Evolutionary conservation across 805 yeast species (phyloP).

Genomic region (Wickerhamiella australiensis): DNA sequence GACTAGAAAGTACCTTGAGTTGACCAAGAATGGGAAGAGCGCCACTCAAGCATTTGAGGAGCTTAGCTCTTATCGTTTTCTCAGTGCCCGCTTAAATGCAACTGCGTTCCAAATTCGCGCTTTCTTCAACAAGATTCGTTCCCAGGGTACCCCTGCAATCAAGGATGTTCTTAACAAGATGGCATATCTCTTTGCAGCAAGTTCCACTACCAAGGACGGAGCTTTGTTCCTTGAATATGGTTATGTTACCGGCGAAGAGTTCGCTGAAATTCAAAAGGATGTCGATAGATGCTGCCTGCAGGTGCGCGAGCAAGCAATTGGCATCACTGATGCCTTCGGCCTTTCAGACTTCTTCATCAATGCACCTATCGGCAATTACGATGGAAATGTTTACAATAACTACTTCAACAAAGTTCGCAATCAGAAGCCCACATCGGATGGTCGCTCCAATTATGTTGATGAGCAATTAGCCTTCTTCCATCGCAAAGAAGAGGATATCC

Average conservation of each 20-base stretch:
- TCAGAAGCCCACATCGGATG: constrained; percentile 30
- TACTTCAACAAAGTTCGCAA: constrained; percentile 53
- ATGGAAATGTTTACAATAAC: constrained; percentile 74
- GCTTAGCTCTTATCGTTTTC: constrained; percentile 30
- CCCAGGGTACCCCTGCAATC: constrained; percentile 32
- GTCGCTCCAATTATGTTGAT: constrained; percentile 47
- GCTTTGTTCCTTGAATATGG: constrained; percentile 59
- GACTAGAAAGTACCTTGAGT: constrained; percentile 22
- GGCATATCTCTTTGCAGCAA: constrained; percentile 50
- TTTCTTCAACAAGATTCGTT: constrained; percentile 29
- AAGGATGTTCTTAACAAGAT: constrained; percentile 40
- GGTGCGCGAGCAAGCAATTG: constrained; percentile 58
- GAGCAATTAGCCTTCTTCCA: constrained; percentile 26
- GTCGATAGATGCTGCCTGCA: constrained; percentile 38
- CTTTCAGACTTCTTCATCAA: constrained; percentile 70
- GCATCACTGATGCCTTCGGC: constrained; percentile 74
- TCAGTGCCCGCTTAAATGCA: constrained; percentile 31
- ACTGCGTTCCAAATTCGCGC: constrained; percentile 27
- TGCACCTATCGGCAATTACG: constrained; percentile 67
- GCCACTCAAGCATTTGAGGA: constrained; percentile 30
- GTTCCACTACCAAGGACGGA: constrained; percentile 56
- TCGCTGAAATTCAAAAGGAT: constrained; percentile 34
- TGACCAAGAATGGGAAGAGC: constrained; percentile 19
- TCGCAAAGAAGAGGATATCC: constrained; percentile 18
- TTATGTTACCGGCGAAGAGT: constrained; percentile 39